phyloP scores from a whole-genome alignment of 345 rosid genomes.

The Populus alba region DNA sequence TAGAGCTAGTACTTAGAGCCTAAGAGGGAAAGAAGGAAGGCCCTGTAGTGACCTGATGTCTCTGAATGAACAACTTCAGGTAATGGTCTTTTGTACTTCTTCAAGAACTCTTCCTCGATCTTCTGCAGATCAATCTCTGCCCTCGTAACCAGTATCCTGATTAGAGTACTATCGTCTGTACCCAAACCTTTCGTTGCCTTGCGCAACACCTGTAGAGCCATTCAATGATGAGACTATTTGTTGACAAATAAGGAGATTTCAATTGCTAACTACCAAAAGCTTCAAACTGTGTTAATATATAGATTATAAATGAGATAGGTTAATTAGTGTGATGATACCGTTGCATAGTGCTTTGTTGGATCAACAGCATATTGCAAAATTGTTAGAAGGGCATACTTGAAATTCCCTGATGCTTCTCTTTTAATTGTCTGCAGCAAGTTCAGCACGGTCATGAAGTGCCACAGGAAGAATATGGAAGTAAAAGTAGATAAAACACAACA shows the following conservation, averaged over 20 bases:
- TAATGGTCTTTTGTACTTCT: constrained; percentile 48
- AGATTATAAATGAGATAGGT: background rate
- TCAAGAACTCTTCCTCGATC: constrained; percentile 44
- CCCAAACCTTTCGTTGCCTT: constrained; percentile 67
- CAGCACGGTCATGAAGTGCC: background rate
- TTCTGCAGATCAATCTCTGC: constrained; percentile 56
- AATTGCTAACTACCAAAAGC: background rate
- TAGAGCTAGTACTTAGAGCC: constrained; percentile 27
- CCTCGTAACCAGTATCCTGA: constrained; percentile 55
- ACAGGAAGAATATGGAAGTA: background rate
- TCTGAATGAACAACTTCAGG: constrained; percentile 54
- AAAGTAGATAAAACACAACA: background rate
- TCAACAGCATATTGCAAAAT: constrained; percentile 56
- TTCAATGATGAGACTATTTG: background rate
- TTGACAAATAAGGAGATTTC: background rate
- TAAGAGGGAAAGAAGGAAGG: constrained; percentile 57
- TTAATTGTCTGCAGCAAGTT: constrained; percentile 43
- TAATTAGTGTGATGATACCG: constrained; percentile 26
- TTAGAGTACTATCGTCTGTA: constrained; percentile 50
- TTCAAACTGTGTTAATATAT: background rate
- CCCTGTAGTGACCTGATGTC: constrained; percentile 51
- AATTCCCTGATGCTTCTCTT: constrained; percentile 47
- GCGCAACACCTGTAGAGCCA: constrained; percentile 38
- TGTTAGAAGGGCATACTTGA: constrained; percentile 47
- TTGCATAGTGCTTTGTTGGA: constrained; percentile 52